Base-by-base conservation (phyloP, 1,284 basidiomycete genomes). In the Puccinia polysora region DNA sequence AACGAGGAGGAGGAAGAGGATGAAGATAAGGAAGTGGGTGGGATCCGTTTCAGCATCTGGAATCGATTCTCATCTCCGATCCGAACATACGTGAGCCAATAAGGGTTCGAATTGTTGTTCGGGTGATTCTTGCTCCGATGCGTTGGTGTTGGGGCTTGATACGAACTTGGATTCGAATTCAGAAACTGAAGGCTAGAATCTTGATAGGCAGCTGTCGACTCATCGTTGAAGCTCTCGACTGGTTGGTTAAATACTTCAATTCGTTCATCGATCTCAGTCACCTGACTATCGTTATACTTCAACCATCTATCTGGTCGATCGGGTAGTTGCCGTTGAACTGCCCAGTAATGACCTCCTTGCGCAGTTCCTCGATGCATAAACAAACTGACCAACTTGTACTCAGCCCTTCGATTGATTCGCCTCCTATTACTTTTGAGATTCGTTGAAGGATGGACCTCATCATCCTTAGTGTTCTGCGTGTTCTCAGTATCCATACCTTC, bases 351-450 rank as follows among this genome's bases (percentile, higher is more conserved):
- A 1, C 18, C 60, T 12, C 68, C 63, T 25, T 18, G 60, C 18
- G 64, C 18, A 2, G 45, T 34, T 18, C 92, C 93, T 47, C 95
- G 88, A 81, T 98, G 95, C 77, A 97, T 90, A 81, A 97, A 98
- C 14, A 97, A 94, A 14, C 91, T 90, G 0, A 91, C 92, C 49
- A 98, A 84, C 77, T 95, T 90, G 79, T 97, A 98, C 64, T 88
- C 87, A 28, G 86, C 86, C 32, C 50, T 36, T 55, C 30, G 1
- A 28, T 45, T 45, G 10, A n/a, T 10, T 45, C 40, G 40, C 10
- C n/a, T 45, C n/a, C n/a, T 45, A n/a, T 45, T 45, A 10, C 10
- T 45, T 45, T 45, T n/a, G n/a, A n/a, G n/a, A n/a, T n/a, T n/a
- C n/a, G n/a, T n/a, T n/a, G n/a, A n/a, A n/a, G n/a, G n/a, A n/a